Evolutionary conservation across 2,329 filamentous ascomycete genomes (phyloP), one percentile per base, ranked within the genome.

Genomic region (Ascochyta clinopodiicola): DNA sequence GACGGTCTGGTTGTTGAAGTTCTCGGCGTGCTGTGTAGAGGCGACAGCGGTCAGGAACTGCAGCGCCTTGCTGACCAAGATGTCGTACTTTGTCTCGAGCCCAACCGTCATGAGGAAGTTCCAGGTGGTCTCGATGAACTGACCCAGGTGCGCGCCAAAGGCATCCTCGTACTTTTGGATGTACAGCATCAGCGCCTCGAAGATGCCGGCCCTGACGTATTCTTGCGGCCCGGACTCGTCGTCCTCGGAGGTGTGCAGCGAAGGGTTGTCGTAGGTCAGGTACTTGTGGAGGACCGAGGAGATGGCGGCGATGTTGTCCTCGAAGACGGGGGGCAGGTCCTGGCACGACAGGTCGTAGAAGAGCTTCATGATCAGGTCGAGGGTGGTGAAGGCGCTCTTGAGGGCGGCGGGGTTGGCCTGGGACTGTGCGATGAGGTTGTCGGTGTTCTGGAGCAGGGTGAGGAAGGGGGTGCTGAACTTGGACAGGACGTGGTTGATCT

Each of bases 261-360:
- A 76, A n/a, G 88, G 82, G 75, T 96, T 97, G 66, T 92, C 85
- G 77, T 96, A 99, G 19, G 86, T 88, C 50, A 99, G 84, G 75
- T 99, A 99, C 76, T 96, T 98, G 78, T 96, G 89, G 15, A 98
- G 82, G 13, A 98, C 82, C 21, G 83, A 81, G 17, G 91, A 89
- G 62, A 99, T 90, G 60, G 86, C 85, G 43, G 82, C 78, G 19
- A 99, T 83, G 71, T 96, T 90, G 62, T 96, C 89, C 80, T 99
- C 95, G 74, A 99, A 96, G 65, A 95, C 88, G 2, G 94, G 93
- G 15, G 95, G 92, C 66, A 99, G 84, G 75, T 99, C 95, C 74
- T 99, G 96, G 72, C 89, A 96, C n/a, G 93, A 97, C 47, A 99
- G 86, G 76, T 99, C 96, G 79, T 95, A 95, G 73, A 98, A 87